These are phyloP conservation scores for Candolleomyces eurysporus DNA, from an alignment of 768 basidiomycete genomes.

Conservation along the genomic window DNA sequence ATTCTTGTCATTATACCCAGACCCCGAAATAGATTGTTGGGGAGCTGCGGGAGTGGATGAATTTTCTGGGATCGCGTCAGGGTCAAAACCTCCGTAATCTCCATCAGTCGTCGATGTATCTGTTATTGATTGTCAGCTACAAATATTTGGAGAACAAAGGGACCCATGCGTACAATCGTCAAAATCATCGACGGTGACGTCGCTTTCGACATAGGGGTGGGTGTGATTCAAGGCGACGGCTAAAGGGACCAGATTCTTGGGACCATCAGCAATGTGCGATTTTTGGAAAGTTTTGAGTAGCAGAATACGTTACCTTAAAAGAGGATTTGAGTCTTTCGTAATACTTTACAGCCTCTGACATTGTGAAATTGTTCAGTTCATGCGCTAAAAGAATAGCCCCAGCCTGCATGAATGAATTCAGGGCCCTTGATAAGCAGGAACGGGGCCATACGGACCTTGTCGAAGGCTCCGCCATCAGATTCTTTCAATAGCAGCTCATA, in stretches of 20 bases:
- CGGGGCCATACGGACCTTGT: constrained; percentile 20
- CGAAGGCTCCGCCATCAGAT: constrained; percentile 42
- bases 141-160: neutral
- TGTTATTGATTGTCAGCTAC: no score
- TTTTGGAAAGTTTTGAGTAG: neutral
- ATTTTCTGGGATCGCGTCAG: no score
- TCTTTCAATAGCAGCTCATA: constrained; percentile 53
- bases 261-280: neutral
- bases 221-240: constrained; percentile 50
- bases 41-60: no score
- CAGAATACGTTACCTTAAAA: constrained; percentile 36
- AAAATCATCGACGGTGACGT: neutral
- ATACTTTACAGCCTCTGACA: constrained; percentile 56
- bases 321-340: constrained; percentile 42
- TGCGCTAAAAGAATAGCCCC: constrained; percentile 58
- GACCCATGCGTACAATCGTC: neutral
- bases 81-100: no score
- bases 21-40: no score
- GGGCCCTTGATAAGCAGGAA: neutral
- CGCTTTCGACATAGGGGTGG: constrained; percentile 48
- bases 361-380: constrained; percentile 60
- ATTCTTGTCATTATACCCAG: no score
- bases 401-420: constrained; percentile 21
- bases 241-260: constrained; percentile 50
- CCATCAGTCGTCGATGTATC: neutral